These are phyloP conservation scores for Kurtzmaniella cleridarum DNA, from an alignment of 805 yeast genomes.

Conservation along the genomic window DNA sequence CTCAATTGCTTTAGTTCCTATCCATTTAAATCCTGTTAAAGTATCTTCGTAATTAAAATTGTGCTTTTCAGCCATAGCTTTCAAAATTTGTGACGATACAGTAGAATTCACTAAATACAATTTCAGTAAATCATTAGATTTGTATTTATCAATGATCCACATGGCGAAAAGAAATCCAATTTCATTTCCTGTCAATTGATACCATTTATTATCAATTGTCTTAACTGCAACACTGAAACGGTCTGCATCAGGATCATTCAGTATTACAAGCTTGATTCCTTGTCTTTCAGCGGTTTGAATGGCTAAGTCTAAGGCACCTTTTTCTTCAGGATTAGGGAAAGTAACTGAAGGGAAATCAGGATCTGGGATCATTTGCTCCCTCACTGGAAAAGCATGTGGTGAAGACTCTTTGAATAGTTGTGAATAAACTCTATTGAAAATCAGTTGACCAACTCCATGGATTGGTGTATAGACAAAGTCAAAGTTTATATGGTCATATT, in stretches of 20 bases:
- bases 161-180: conserved; percentile 81
- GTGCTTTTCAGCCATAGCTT: conserved; percentile 56
- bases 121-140: conserved; percentile 19
- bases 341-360: conserved; percentile 80
- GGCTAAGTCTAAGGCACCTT: conserved; percentile 80
- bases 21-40: conserved; percentile 95
- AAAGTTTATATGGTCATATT: conserved; percentile 18
- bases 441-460: conserved; percentile 88
- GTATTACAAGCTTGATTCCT: conserved; percentile 56
- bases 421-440: conserved; percentile 39
- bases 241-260: conserved; percentile 97
- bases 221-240: conserved; percentile 79
- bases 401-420: conserved; percentile 26
- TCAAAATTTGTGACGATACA: conserved; percentile 81
- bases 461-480: conserved; percentile 83
- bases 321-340: conserved; percentile 95
- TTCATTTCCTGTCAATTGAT: conserved; percentile 86
- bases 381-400: conserved; percentile 33
- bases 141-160: conserved; percentile 40
- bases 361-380: conserved; percentile 68
- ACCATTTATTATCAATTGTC: conserved; percentile 45
- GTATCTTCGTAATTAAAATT: conserved; percentile 73
- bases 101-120: conserved; percentile 77
- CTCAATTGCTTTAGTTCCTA: conserved; percentile 82
- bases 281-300: conserved; percentile 51